phyloP scores from a whole-genome alignment of 2,329 filamentous ascomycete species.

The Salinomyces thailandicus region DNA sequence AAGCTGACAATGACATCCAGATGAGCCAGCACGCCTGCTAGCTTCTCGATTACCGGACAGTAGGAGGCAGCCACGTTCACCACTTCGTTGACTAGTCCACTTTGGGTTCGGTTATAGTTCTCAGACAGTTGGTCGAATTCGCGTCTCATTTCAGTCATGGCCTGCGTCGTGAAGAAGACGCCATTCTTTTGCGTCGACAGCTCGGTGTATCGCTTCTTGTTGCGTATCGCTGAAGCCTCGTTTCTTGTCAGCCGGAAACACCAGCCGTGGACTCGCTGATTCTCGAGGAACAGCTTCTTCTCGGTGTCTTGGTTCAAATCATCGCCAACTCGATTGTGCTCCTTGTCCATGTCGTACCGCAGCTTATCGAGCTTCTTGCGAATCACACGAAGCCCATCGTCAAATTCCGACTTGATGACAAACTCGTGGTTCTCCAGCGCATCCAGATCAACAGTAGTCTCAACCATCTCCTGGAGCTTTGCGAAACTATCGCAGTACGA shows the following conservation, averaged over 20 bases:
- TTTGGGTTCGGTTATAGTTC: slow-evolving; percentile 91
- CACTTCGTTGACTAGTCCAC: slow-evolving; percentile 81
- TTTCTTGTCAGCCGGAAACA: slow-evolving; percentile 87
- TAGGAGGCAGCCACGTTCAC: slow-evolving; percentile 91
- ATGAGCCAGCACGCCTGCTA: slow-evolving; percentile 81
- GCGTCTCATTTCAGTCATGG: slow-evolving; percentile 66
- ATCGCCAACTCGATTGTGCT: slow-evolving; percentile 64
- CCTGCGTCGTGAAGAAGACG: slow-evolving; percentile 89
- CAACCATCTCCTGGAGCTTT: slow-evolving; percentile 93
- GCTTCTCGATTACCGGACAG: slow-evolving; percentile 78
- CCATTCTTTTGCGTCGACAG: slow-evolving; percentile 98
- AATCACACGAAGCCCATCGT: slow-evolving; percentile 78
- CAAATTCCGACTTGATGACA: slow-evolving; percentile 97
- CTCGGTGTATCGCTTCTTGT: slow-evolving; percentile 81
- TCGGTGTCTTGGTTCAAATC: slow-evolving; percentile 88
- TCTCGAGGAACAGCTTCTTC: slow-evolving; percentile 97
- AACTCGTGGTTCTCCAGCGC: slow-evolving; percentile 95
- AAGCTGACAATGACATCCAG: slow-evolving; percentile 92
- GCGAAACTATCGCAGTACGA: slow-evolving; percentile 67
- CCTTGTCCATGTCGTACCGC: slow-evolving; percentile 68
- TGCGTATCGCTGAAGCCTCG: slow-evolving; percentile 86
- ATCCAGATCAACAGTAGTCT: slow-evolving; percentile 92
- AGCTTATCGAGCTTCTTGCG: slow-evolving; percentile 82
- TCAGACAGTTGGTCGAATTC: slow-evolving; percentile 91
- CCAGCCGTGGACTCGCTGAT: slow-evolving; percentile 91